These are phyloP conservation scores for Lophiotrema nucula DNA, from an alignment of 495 filamentous ascomycete genomes.

Conservation along the genomic window DNA sequence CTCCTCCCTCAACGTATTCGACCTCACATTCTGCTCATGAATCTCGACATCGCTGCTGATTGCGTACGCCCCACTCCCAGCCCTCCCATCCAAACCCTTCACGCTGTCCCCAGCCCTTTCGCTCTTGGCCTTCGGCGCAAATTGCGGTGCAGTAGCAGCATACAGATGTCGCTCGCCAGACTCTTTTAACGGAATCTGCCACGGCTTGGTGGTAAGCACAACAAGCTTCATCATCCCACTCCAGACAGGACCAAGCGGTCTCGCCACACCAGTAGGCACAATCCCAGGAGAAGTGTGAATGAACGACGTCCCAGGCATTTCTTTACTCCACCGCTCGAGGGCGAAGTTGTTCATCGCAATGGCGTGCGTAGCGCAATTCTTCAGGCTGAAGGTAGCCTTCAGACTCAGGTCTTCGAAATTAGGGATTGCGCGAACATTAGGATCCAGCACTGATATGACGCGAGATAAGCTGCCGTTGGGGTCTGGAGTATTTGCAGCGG, in stretches of 20 bases:
- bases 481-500: constrained; percentile 28
- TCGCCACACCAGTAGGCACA: constrained; percentile 4
- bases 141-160: constrained; percentile 13
- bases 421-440: constrained; percentile 3
- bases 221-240: neutral
- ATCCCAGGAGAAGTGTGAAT: constrained; percentile 14
- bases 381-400: constrained; percentile 34
- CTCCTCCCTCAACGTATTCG: constrained; percentile 2
- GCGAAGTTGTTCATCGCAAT: constrained; percentile 27
- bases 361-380: constrained; percentile 27
- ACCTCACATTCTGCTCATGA: neutral
- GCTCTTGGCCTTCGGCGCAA: constrained; percentile 5
- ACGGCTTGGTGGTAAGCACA: constrained; percentile 1
- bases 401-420: constrained; percentile 36
- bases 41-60: constrained; percentile 16
- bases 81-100: constrained; percentile 7
- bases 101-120: neutral
- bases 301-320: constrained; percentile 11
- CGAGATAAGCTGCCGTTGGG: constrained; percentile 31
- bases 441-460: constrained; percentile 38
- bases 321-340: constrained; percentile 12
- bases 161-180: constrained; percentile 28
- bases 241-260: neutral
- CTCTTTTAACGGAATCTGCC: constrained; percentile 6
- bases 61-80: constrained; percentile 17